These are phyloP conservation scores for Rehmannia glutinosa DNA, from an alignment of 257 asterid genomes.

Conservation along the genomic window DNA sequence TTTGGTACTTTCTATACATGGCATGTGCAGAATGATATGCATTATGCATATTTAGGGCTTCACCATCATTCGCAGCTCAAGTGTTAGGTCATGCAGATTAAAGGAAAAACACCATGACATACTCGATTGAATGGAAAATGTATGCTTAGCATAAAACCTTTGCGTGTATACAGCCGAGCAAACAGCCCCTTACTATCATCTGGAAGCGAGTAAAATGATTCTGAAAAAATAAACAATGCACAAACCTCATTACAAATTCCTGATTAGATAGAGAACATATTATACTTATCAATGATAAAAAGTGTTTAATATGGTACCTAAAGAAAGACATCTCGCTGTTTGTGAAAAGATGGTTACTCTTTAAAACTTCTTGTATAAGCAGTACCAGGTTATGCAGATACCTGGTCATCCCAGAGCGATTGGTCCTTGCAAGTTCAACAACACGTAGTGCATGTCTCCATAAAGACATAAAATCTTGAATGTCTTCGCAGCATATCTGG, in stretches of 20 bases:
- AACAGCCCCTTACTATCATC: slow-evolving; percentile 85
- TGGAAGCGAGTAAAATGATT: slow-evolving; percentile 59
- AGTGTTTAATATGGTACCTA: slow-evolving; percentile 43
- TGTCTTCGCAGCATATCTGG: slow-evolving; percentile 26
- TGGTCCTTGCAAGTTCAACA: slow-evolving; percentile 51
- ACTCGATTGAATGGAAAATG: slow-evolving; percentile 11
- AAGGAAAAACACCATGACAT: neutral
- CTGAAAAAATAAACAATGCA: slow-evolving; percentile 42
- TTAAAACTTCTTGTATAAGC: slow-evolving; percentile 69
- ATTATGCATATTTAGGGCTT: neutral
- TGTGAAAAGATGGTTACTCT: slow-evolving; percentile 54
- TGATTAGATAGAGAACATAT: slow-evolving; percentile 5
- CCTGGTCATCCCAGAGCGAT: slow-evolving; percentile 47
- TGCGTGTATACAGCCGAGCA: slow-evolving; percentile 78
- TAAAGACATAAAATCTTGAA: slow-evolving; percentile 46
- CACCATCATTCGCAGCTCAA: neutral
- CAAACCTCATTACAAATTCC: slow-evolving; percentile 12
- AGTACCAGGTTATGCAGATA: slow-evolving; percentile 66
- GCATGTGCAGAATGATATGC: neutral
- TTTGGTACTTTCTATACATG: neutral
- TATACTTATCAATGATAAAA: neutral
- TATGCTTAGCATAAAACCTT: slow-evolving; percentile 47
- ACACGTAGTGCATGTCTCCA: slow-evolving; percentile 46
- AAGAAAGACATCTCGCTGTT: slow-evolving; percentile 59
- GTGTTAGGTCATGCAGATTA: neutral